Percentiles rank a stretch among this genome's conserved stretches.
These are phyloP conservation scores for Adansonia gregorii DNA, from an alignment of 441 rosid species.

Conservation along the genomic window DNA sequence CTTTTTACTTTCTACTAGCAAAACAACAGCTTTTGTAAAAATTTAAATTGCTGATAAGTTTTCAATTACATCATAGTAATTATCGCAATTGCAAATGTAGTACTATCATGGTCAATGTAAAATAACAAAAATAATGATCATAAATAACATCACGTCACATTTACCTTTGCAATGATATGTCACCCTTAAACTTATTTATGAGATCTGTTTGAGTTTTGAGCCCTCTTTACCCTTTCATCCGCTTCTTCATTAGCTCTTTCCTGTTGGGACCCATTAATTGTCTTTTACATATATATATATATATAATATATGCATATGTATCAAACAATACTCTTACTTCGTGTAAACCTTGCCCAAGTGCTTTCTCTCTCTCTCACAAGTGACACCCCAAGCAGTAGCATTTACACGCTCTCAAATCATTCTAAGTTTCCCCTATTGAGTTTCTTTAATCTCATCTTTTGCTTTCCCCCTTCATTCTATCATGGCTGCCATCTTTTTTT, in stretches of 20 bases:
- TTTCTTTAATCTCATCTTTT: neutral
- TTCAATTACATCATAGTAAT: no score
- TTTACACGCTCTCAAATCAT: conserved; percentile 43
- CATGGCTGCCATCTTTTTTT: conserved; percentile 45
- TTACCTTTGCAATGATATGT: no score
- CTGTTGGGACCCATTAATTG: conserved; percentile 31
- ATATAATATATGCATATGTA: conserved; percentile 10
- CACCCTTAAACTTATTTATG: neutral
- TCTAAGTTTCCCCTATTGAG: conserved; percentile 32
- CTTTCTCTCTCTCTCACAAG: conserved; percentile 35
- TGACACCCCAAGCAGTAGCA: conserved; percentile 32
- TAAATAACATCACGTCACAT: no score
- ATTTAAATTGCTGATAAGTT: no score
- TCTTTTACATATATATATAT: neutral
- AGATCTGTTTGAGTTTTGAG: no score
- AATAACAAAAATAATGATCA: no score
- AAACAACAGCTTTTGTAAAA: no score
- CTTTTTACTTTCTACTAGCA: neutral
- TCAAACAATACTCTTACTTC: conserved; percentile 26
- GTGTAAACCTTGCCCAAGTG: conserved; percentile 11
- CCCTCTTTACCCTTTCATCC: no score
- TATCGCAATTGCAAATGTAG: no score
- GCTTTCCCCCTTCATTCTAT: conserved; percentile 22
- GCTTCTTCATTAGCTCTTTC: neutral
- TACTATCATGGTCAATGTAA: no score